Conservation (phyloP, 352 stramenopile genomes). For the Pythium brachiatum region DNA sequence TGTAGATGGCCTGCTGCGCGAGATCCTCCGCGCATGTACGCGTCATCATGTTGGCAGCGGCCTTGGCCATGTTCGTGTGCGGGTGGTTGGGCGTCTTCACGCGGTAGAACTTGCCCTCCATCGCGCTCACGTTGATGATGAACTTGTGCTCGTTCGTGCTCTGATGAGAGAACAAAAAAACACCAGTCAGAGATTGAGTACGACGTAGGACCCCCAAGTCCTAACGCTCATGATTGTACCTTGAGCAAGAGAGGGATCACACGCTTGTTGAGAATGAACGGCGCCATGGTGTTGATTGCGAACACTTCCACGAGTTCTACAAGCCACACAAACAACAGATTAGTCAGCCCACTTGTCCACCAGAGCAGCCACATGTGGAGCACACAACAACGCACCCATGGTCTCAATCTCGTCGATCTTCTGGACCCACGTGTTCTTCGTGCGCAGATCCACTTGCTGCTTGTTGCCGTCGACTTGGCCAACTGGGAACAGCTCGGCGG, state of each 20-base stretch:
- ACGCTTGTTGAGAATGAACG: conserved; percentile 95
- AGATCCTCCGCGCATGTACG: conserved; percentile 93
- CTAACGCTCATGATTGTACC: background rate
- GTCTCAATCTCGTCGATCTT: conserved; percentile 77
- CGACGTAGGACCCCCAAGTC: no score
- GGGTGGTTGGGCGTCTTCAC: conserved; percentile 96
- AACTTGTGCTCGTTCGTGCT: conserved; percentile 11
- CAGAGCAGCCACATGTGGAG: background rate
- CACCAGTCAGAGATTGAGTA: no score
- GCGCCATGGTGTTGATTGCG: conserved; percentile 94
- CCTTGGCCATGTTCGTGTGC: conserved; percentile 98
- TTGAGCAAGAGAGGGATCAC: conserved; percentile 53
- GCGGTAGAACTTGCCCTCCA: conserved; percentile 98
- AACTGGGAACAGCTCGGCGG: conserved; percentile 48
- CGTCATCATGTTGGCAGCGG: conserved; percentile 98
- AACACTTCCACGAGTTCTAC: conserved; percentile 74
- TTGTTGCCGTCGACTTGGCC: conserved; percentile 90
- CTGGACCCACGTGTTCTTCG: conserved; percentile 91
- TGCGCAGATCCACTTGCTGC: conserved; percentile 91
- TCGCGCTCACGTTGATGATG: conserved; percentile 97
- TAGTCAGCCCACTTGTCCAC: background rate
- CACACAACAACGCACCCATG: conserved; percentile 41
- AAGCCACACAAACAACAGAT: background rate
- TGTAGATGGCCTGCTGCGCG: conserved; percentile 87
- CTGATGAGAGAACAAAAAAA: background rate